Evolutionary conservation across 192 early-diverging fungal species (phyloP), one percentile per base, ranked within the genome.

Genomic region (Geranomyces michiganensis): DNA sequence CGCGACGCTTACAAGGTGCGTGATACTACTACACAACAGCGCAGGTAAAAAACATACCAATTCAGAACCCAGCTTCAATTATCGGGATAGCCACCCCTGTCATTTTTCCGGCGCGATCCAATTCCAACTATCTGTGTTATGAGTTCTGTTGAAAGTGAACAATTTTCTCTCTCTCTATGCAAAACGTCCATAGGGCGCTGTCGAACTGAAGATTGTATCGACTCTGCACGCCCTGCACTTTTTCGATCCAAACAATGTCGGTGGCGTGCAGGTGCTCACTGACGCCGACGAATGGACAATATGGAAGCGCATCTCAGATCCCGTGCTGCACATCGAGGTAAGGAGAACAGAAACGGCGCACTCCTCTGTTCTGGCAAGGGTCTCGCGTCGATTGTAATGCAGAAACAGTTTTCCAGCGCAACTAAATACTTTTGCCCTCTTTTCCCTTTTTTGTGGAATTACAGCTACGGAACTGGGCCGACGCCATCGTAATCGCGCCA

Each of bases 241-340:
- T 72, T 93, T 95, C 76, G 81, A 93, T 30, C 75, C 64, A 9
- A 68, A 81, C n/a, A 74, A 88, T 17, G 76, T 81, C 0, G 62
- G 43, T 12, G 62, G 43, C 21, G 80, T 76, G 5, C 80, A 87
- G 15, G 80, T 92, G 32, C 74, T 87, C 44, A 93, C 90, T 0
- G 97, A 99, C 69, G 83, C 84, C 53, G 90, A 95, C 68, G 97
- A 99, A 75, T 97, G 95, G 95, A 79, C 90, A 82, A 75, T 82
- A 14, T 97, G 95, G 95, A 84, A 76, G 47, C 88, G 88, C 65
- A 89, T 90, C 61, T 85, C 85, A 12, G 95, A 99, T 81, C 94
- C 94, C 0, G 94, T 99, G 1, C 79, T 99, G 33, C 96, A 99
- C 76, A 96, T 99, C 68, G 92, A 93, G 56, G 91, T 92, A 80